phyloP scores from a whole-genome alignment of 495 filamentous ascomycete species.

The Patellaria atrata region DNA sequence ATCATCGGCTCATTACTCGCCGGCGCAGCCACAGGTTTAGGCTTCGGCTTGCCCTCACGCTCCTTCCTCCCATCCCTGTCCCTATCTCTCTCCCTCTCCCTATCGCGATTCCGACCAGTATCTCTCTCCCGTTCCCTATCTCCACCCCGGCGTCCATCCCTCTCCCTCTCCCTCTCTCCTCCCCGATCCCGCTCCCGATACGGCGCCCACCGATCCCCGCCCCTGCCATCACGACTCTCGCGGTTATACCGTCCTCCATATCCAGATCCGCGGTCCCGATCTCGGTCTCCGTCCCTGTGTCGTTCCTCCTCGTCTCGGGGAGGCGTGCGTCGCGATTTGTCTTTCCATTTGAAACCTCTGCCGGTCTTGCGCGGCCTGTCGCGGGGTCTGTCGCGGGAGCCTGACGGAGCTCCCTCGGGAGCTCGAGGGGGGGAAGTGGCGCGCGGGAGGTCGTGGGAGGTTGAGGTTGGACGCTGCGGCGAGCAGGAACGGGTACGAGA shows the following conservation, averaged over 20 bases:
- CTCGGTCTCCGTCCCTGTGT: background rate
- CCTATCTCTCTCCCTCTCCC: slow-evolving; percentile 5
- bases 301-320: slow-evolving; percentile 6
- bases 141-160: slow-evolving; percentile 3
- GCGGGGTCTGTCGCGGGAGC: background rate
- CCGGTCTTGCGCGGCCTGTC: background rate
- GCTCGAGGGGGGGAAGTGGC: slow-evolving; percentile 10
- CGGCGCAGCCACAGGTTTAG: slow-evolving; percentile 21
- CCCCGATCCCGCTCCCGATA: slow-evolving; percentile 1
- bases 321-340: background rate
- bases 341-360: slow-evolving; percentile 8
- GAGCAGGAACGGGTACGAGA: slow-evolving; percentile 8
- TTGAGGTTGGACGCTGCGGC: no score
- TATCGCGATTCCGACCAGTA: slow-evolving; percentile 1
- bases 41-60: background rate
- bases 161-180: slow-evolving; percentile 3
- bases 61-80: slow-evolving; percentile 4
- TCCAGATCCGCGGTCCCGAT: slow-evolving; percentile 1
- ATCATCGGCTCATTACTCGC: slow-evolving; percentile 61
- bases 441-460: slow-evolving; percentile 7
- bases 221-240: slow-evolving; percentile 1
- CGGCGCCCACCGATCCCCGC: background rate
- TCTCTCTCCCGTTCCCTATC: slow-evolving; percentile 1
- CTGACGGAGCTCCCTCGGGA: slow-evolving; percentile 16
- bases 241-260: background rate